Evolutionary conservation across 371 early-diverging fungal genomes (phyloP), one percentile per base, ranked within the genome.

Genomic region (Massospora cicadina): DNA sequence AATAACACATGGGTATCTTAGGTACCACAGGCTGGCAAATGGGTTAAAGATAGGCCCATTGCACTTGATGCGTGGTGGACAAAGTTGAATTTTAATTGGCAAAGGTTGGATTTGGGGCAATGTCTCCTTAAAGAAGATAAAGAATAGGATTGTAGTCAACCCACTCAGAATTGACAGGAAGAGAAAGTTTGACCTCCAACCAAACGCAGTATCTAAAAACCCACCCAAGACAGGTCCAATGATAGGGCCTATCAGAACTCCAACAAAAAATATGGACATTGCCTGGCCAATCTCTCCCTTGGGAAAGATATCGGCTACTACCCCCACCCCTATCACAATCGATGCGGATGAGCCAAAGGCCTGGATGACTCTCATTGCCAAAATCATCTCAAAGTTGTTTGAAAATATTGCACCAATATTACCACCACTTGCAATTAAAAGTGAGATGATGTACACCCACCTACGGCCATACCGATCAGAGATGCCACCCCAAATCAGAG

Each of bases 261-360:
- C 81, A 12, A 83, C 55, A n/a, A 81, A 75, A 66, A 80, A 82
- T 2, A 79, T 66, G 0, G 79, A 81, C 74, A 83, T 78, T 2
- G 83, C 80, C 53, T 73, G 76, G 1, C 84, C 84, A 10, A 75
- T 68, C 29, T 72, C 65, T 24, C 76, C 68, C 33, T 68, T 66
- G 55, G 12, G 53, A 33, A 67, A 81, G 56, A 79, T 72, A 59
- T 78, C 80, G 21, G 79, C 72, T 25, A 89, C 81, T 1, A 79
- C 79, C 58, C 87, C 89, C 33, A 86, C 86, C 0, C 88, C 88
- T 0, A 86, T 80, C 21, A 82, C 77, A 59, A 82, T 79, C 25
- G 82, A 79, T 17, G 87, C 85, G 26, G 85, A 82, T 3, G 85
- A 76, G 1, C 88, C 88, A 30, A 76, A 72, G 10, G 86, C 71